Percentiles rank a stretch among this genome's conserved stretches.
Conservation (phyloP, 805 yeast species). For the Teunomyces aglyptinius region DNA sequence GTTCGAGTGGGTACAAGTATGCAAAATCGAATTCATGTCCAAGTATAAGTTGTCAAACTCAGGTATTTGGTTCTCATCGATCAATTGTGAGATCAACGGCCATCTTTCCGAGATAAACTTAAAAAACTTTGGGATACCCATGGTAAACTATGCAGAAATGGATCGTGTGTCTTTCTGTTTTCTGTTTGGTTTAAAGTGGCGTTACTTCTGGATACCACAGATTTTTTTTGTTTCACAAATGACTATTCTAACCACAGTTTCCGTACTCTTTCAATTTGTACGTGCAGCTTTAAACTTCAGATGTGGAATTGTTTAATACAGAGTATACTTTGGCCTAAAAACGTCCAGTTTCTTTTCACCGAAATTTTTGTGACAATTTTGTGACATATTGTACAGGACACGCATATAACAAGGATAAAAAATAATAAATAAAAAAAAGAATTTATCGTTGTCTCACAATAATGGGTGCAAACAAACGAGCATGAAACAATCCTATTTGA, state of each 20-base stretch:
- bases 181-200: neutral
- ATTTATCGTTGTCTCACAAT: too few species aligned
- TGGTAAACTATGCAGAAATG: neutral
- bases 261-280: neutral
- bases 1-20: conserved; percentile 87
- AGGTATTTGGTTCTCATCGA: conserved; percentile 73
- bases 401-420: neutral
- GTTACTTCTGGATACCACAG: neutral
- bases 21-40: conserved; percentile 97
- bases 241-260: neutral
- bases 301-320: conserved; percentile 1
- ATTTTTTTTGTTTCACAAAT: neutral
- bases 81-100: conserved; percentile 89
- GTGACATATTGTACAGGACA: conserved; percentile 1
- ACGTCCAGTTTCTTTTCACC: conserved; percentile 1
- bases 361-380: neutral
- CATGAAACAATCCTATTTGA: neutral
- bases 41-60: conserved; percentile 93
- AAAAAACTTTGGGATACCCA: conserved; percentile 94
- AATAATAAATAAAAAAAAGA: too few species aligned
- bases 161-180: neutral
- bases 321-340: neutral
- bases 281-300: neutral
- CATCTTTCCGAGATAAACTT: conserved; percentile 97
- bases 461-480: neutral